Base-by-base conservation (phyloP, 2,329 filamentous ascomycete genomes). In the Thelonectria discophora region DNA sequence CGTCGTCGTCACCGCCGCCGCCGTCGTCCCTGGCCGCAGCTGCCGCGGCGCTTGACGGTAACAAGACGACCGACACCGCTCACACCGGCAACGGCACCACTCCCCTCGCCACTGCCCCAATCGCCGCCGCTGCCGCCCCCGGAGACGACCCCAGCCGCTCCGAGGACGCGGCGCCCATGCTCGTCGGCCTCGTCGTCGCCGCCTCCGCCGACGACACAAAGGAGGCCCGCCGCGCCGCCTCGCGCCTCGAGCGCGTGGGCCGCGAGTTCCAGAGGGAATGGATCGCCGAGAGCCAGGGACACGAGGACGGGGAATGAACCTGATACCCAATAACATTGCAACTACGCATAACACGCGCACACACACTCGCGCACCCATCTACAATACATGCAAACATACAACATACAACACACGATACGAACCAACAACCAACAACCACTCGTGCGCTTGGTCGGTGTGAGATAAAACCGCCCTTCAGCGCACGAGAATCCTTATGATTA, bases 181-280 rank as follows among this genome's bases (percentile, higher is more conserved):
- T 89, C 12, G 76, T 88, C 27, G 80, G 81, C 18, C 74, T 87
- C 10, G 83, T 88, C 1, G 80, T 87, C 4, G 84, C 85, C 1
- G 77, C 78, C 5, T 77, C 77, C 3, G 75, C 80, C 1, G 80
- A 83, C 40, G 79, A 84, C 8, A 77, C 79, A 10, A 73, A 74
- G 27, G 84, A 87, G 59, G 86, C 85, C 2, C 78, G 83, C 10
- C 79, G 82, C 47, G 84, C 85, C 1, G 82, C 83, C 0, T 80
- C 79, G 0, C 77, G 80, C 58, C 72, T 89, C 11, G 86, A 88
- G 74, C 79, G 79, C 54, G 76, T 87, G 3, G 86, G 83, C 1
- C 76, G 80, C 60, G 80, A 82, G 48, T 82, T 88, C 49, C 86
- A 88, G 71, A 75, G 76, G 24, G 81, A 83, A 62, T 87, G 85